phyloP scores from a whole-genome alignment of 2,329 filamentous ascomycete genomes.

The Verticillium longisporum region DNA sequence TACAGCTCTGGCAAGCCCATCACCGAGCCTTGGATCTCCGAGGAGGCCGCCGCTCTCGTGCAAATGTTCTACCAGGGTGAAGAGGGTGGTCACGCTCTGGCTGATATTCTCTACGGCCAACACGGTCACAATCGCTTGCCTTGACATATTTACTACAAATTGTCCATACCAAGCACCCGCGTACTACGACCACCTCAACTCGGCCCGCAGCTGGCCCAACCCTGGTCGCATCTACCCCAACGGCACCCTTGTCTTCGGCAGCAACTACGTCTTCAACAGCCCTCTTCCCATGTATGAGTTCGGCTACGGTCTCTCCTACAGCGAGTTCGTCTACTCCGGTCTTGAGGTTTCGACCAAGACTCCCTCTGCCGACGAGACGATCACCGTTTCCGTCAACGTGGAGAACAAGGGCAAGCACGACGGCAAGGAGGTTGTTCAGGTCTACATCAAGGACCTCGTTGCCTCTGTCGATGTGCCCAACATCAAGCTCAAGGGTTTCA shows the following conservation, averaged over 20 bases:
- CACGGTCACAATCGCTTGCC: too few relatives aligned
- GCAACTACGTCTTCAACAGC: conserved; percentile 55
- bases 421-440: conserved; percentile 61
- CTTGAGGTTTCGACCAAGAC: conserved; percentile 41
- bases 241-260: conserved; percentile 56
- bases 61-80: conserved; percentile 73
- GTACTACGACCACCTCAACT: conserved; percentile 69
- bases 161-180: too few relatives aligned
- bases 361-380: conserved; percentile 39
- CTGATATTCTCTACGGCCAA: conserved; percentile 62
- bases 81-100: conserved; percentile 59
- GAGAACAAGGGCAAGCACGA: conserved; percentile 51
- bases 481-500: conserved; percentile 58
- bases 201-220: conserved; percentile 46
- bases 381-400: conserved; percentile 55
- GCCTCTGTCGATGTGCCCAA: conserved; percentile 59
- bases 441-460: conserved; percentile 59
- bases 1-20: conserved; percentile 66
- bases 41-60: conserved; percentile 56
- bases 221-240: conserved; percentile 47
- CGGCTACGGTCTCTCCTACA: conserved; percentile 61
- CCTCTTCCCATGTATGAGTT: conserved; percentile 57
- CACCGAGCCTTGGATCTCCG: conserved; percentile 66
- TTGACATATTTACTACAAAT: too few relatives aligned
- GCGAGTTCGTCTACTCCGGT: conserved; percentile 53